Evolutionary conservation across 2,329 filamentous ascomycete species (phyloP).

Genomic region (Claviceps digitariae): DNA sequence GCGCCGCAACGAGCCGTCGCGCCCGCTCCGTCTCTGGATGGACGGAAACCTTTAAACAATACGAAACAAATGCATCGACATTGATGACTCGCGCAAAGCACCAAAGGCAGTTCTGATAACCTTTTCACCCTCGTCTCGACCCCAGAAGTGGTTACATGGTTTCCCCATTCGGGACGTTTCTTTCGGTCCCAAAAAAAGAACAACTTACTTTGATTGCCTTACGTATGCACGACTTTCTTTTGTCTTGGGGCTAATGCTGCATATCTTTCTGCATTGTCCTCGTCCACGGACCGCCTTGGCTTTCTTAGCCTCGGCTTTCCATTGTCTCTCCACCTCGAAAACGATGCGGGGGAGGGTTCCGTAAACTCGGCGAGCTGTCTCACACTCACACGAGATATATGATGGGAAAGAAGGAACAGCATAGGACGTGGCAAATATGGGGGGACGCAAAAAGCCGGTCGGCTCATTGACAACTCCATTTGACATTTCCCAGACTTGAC

Average conservation of each 20-base stretch:
- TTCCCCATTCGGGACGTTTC: neutral
- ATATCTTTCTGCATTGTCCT: neutral
- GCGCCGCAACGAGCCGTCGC: conserved; percentile 1
- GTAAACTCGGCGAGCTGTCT: neutral
- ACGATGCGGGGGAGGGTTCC: neutral
- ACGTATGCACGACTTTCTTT: neutral
- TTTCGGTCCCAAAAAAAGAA: neutral
- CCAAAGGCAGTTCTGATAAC: neutral
- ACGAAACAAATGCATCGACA: neutral
- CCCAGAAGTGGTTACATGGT: neutral
- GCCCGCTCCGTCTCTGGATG: neutral
- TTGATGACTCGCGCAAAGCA: neutral
- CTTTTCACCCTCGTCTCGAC: neutral
- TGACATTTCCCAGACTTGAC: neutral
- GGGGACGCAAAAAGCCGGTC: neutral
- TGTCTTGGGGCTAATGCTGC: neutral
- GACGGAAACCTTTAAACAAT: neutral
- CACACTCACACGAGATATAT: neutral
- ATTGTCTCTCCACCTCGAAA: neutral
- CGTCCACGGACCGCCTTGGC: neutral
- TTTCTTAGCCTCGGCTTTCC: neutral
- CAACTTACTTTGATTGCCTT: neutral
- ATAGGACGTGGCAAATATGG: too few relatives aligned
- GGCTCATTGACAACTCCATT: neutral
- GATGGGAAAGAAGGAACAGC: neutral